Percentiles rank a stretch among this genome's conserved stretches.
Evolutionary conservation across 2,329 filamentous ascomycete genomes (phyloP).

Genomic region (Cytospora paraplurivora): DNA sequence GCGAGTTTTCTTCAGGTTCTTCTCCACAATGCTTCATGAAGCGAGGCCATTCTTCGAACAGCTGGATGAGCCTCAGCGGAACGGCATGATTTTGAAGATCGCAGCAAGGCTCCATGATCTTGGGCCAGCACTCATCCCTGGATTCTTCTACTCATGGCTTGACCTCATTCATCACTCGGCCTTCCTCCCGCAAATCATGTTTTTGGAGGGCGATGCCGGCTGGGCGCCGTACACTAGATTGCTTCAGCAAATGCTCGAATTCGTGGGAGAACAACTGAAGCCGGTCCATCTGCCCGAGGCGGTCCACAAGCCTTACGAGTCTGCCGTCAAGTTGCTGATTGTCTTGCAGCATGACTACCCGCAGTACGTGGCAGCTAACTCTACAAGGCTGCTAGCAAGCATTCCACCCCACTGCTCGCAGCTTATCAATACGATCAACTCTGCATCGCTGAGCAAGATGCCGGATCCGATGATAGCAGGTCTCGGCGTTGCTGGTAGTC

Average conservation of each 20-base stretch:
- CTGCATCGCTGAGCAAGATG: conserved; percentile 70
- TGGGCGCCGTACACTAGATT: conserved; percentile 77
- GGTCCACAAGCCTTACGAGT: conserved; percentile 82
- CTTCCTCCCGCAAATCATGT: conserved; percentile 78
- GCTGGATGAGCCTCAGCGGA: conserved; percentile 61
- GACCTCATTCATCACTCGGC: conserved; percentile 79
- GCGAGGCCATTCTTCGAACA: conserved; percentile 62
- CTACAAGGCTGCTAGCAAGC: conserved; percentile 76
- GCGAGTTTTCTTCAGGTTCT: conserved; percentile 86
- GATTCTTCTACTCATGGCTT: conserved; percentile 85
- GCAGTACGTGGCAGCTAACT: conserved; percentile 87
- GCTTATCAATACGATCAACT: conserved; percentile 83
- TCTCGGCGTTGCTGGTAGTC: conserved; percentile 69
- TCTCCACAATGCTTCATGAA: conserved; percentile 80
- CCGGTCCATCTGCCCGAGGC: conserved; percentile 67
- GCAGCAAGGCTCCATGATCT: conserved; percentile 72
- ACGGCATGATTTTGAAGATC: conserved; percentile 71
- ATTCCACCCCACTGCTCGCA: conserved; percentile 85
- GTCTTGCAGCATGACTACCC: conserved; percentile 93
- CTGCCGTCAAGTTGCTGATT: conserved; percentile 77
- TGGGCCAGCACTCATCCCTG: conserved; percentile 75
- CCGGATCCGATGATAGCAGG: conserved; percentile 73
- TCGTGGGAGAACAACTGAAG: conserved; percentile 79
- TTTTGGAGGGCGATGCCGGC: conserved; percentile 66
- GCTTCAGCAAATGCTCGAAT: conserved; percentile 70